Base-by-base conservation (phyloP, 148 eudicot species). In the Fagopyrum homotropicum region DNA sequence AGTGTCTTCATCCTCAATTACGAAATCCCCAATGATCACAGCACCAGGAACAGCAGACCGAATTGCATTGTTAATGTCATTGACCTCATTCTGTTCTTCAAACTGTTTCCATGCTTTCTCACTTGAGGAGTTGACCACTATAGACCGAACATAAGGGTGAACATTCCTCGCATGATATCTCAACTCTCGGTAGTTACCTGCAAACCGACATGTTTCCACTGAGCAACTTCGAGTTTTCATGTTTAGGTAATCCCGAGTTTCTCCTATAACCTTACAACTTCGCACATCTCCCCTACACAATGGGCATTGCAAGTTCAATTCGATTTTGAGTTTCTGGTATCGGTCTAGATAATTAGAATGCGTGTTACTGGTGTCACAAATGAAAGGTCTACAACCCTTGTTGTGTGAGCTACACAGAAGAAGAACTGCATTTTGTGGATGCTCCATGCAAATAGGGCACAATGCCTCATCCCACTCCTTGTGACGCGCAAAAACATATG, bases 341-440 rank as follows among this genome's bases (percentile, higher is more conserved):
- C 98, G 90, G 35, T 95, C 97, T n/a, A 95, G 87, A 78, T 97
- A 95, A 88, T 95, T 95, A 30, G 98, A 95, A 81, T 95, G 97
- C 82, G 97, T 82, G 81, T 90, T 88, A 79, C 97, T 95, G 49
- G 98, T 89, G 73, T 95, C 98, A 79, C 98, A 22, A 22, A 22
- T 22, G 26, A 22, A 22, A 22, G 26, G 26, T 22, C 26, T 22
- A 22, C 26, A 22, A 22, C 26, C 26, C 26, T 22, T 22, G 26
- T 22, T 22, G 26, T 22, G 26, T 22, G 26, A 22, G 26, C 26
- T 22, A 22, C 26, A 22, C 26, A 22, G 26, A 22, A 22, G 26
- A 22, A 22, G 26, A 22, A 22, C 26, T 22, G 26, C 26, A 22
- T 22, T 22, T 22, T 22, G 26, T 22, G 26, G 26, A 22, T 22